phyloP scores from a whole-genome alignment of 2,329 filamentous ascomycete species.

The Aureobasidium sp. region DNA sequence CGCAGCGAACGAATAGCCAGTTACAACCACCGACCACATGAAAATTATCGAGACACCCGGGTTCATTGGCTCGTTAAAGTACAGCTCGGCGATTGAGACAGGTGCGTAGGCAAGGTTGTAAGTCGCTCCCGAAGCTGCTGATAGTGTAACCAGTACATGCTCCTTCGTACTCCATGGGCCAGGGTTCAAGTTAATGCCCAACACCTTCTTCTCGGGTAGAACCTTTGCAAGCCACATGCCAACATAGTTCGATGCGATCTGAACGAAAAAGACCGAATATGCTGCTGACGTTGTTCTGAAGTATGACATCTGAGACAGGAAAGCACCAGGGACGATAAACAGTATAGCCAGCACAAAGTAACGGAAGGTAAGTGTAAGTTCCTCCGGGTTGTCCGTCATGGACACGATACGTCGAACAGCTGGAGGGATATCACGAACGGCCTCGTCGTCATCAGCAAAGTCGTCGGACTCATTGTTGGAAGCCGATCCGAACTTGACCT shows the following conservation, averaged over 20 bases:
- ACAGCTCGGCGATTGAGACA: slow-evolving; percentile 51
- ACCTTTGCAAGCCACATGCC: slow-evolving; percentile 47
- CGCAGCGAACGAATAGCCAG: slow-evolving; percentile 53
- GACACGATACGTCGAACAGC: slow-evolving; percentile 53
- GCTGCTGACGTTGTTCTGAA: slow-evolving; percentile 52
- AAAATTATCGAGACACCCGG: slow-evolving; percentile 52
- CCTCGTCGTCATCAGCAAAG: slow-evolving; percentile 30
- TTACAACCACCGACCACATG: slow-evolving; percentile 54
- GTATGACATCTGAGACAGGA: slow-evolving; percentile 50
- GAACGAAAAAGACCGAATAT: slow-evolving; percentile 57
- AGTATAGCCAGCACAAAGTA: slow-evolving; percentile 51
- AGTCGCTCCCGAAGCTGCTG: slow-evolving; percentile 19
- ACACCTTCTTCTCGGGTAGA: slow-evolving; percentile 44
- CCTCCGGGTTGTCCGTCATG: slow-evolving; percentile 49
- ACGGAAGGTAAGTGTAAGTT: slow-evolving; percentile 53
- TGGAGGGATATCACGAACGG: slow-evolving; percentile 45
- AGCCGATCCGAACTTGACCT: neutral
- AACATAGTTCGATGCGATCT: slow-evolving; percentile 51
- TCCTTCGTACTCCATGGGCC: slow-evolving; percentile 53
- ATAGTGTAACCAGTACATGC: slow-evolving; percentile 50
- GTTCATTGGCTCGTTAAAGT: slow-evolving; percentile 48
- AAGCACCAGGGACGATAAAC: slow-evolving; percentile 52
- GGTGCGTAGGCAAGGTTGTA: slow-evolving; percentile 36
- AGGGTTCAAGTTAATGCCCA: slow-evolving; percentile 49
- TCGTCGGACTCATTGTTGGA: slow-evolving; percentile 22